Base-by-base conservation (phyloP, 192 early-diverging fungal species). In the Coemansia sp. region DNA sequence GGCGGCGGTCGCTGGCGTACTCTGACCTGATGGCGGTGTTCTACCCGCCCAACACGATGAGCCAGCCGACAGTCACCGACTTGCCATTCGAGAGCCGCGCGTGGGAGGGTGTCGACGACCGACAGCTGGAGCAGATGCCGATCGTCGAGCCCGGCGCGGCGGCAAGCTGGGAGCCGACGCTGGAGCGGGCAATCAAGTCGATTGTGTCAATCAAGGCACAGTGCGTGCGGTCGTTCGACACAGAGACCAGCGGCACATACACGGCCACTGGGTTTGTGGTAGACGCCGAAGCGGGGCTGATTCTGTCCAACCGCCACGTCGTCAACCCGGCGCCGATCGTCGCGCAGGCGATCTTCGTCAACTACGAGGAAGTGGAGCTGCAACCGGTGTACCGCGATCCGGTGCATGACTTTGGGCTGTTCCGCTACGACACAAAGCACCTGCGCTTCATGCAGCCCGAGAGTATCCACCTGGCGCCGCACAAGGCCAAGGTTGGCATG, bases 391-490 rank as follows among this genome's bases (percentile, higher is more conserved):
- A 91, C 71, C 85, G 90, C 55, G 91, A 93, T 54, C 91, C 91
- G 2, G 76, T 91, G 15, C 91, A 93, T 70, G 91, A 93, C 73
- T 93, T 91, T 87, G 90, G 90, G 2, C 89, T 93, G 69, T 84
- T 91, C 74, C 76, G 86, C 62, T 93, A 89, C 61, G 86, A 91
- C 71, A 81, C 86, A 7, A 70, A 84, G 34, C 87, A 88, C 56
- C 62, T 80, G 22, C 25, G 54, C 55, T 74, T 71, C 60, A 74
- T 74, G 72, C 32, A 45, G 58, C 54, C 61, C 35, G 72, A 74
- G 62, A 55, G 65, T 0, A 80, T 80, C 49, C 72, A 83, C 23
- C 77, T 93, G 48, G 84, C 85, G 19, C 90, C 91, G n/a, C 84
- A 89, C 58, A 76, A 85, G 50, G 90, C 89, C 48, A 86, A 87